Evolutionary conservation across 2,329 filamentous ascomycete species (phyloP), one percentile per base, ranked within the genome.

Genomic region (Setomelanomma holmii): DNA sequence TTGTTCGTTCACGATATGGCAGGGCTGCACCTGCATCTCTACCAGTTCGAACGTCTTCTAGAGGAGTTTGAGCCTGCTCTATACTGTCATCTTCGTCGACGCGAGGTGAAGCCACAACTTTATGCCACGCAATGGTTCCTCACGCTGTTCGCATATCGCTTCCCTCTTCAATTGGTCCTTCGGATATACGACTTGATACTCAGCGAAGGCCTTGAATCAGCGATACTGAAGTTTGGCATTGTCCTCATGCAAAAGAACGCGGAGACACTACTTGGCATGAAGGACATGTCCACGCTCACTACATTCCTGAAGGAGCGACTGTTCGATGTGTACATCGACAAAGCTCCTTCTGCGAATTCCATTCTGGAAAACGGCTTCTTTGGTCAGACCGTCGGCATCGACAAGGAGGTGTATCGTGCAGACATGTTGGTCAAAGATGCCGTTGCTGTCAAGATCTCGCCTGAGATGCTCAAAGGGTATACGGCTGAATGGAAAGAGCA

Each of bases 101-200:
- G 90, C 49, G 88, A 91, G 60, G 95, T 99, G 48, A 89, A 89
- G 7, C 89, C 95, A 1, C 91, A 96, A 69, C 82, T 99, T 7
- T 99, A 99, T 72, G 95, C 95, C 39, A 99, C 95, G 0, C 95
- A 99, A 75, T 99, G 95, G 95, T 99, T 99, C 76, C 83, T 99
- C 43, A 99, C 95, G 0, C 82, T 99, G n/a, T 99, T 99, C 71
- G 92, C 93, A 24, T 99, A 99, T 75, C 90, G 96, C 36, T 99
- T 99, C 75, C 95, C 95, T 7, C 82, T 99, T 6, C 95, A 99
- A 71, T 86, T 99, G 8, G 95, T 99, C 5, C 87, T 99, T 51
- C 90, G 95, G 24, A 96, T 99, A 44, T 99, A 98, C 75, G 95
- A 99, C 71, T 79, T 99, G 49, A 95, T 99, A 45, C 82, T 99